phyloP scores from a whole-genome alignment of 2,329 filamentous ascomycete species.

The Apiospora sp. region DNA sequence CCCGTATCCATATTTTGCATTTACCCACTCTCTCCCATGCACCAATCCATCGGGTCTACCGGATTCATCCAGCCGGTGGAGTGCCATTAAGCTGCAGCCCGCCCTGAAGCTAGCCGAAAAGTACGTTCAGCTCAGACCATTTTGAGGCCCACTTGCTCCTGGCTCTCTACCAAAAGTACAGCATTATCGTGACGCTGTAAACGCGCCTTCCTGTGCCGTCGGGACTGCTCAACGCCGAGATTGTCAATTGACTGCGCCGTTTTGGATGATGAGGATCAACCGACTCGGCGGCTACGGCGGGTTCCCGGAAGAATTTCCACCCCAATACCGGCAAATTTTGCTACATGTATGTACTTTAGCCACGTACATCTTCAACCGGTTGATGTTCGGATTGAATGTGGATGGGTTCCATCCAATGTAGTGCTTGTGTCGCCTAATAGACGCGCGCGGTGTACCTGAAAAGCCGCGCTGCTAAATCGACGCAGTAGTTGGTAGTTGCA shows the following conservation, averaged over 20 bases:
- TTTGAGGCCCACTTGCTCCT: background rate
- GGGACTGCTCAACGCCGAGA: background rate
- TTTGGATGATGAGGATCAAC: background rate
- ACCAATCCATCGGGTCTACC: slow-evolving; percentile 18
- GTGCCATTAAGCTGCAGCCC: background rate
- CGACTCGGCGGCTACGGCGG: background rate
- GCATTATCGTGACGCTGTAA: background rate
- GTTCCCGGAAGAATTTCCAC: too few relatives aligned
- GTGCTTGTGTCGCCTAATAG: background rate
- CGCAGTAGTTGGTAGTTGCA: background rate
- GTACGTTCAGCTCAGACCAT: background rate
- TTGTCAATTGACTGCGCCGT: background rate
- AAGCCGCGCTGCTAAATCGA: background rate
- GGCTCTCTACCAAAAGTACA: background rate
- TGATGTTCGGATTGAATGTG: too few relatives aligned
- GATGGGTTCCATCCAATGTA: too few relatives aligned
- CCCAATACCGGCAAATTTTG: too few relatives aligned
- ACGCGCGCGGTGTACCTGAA: background rate
- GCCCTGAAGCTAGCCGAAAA: slow-evolving; percentile 3
- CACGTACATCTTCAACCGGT: too few relatives aligned
- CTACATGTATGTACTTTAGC: too few relatives aligned
- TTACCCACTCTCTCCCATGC: background rate
- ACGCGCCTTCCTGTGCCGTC: background rate
- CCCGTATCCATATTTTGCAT: background rate
- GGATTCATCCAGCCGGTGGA: slow-evolving; percentile 9